Evolutionary conservation across 768 basidiomycete genomes (phyloP), one percentile per base, ranked within the genome.

Genomic region (Hortiboletus flavorubellus): DNA sequence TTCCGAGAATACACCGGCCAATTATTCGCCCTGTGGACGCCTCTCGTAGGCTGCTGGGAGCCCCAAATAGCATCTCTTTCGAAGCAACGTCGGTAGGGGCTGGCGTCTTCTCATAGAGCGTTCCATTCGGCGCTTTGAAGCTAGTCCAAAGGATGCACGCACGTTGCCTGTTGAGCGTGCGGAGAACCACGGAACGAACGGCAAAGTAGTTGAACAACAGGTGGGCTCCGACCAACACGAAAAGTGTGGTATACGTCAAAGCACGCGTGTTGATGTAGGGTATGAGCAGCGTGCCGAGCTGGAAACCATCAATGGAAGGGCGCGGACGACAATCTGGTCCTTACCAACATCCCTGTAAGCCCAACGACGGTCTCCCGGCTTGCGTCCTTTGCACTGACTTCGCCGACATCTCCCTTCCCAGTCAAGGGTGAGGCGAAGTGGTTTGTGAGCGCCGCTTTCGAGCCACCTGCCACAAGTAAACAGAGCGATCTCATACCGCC

Each of bases 301-400:
- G 53, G 34, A 7, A 16, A 42, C 34, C 18, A 39, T 64, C 29
- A 59, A 33, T 56, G 18, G 3, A 49, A 23, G 15, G 37, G 8
- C 23, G 38, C 18, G 7, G 26, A 15, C 30, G 21, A 49, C 9
- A 12, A 3, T 37, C 15, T 7, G 31, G 21, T n/a, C 6, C 82
- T 64, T 53, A 87, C 87, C 66, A 88, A 63, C 80, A 87, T 84
- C 18, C 87, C 86, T 1, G 83, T 61, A 31, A 89, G 78, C 2
- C 82, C 83, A 3, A 89, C 70, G 0, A 87, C 81, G 0, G 87
- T 89, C 68, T 88, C 86, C 57, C 85, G 84, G 66, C 86, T 87
- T 0, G 82, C 77, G 55, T 86, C 86, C 63, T 89, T 89, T 1
- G 86, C 86, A 54, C 82, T 87, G 40, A 88, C 71, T 59, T 89